A percentile compares a stretch with the other conserved stretches of the same genome.
These are phyloP conservation scores for Sporobolomyces roseus DNA, from an alignment of 768 basidiomycete genomes.

Conservation along the genomic window DNA sequence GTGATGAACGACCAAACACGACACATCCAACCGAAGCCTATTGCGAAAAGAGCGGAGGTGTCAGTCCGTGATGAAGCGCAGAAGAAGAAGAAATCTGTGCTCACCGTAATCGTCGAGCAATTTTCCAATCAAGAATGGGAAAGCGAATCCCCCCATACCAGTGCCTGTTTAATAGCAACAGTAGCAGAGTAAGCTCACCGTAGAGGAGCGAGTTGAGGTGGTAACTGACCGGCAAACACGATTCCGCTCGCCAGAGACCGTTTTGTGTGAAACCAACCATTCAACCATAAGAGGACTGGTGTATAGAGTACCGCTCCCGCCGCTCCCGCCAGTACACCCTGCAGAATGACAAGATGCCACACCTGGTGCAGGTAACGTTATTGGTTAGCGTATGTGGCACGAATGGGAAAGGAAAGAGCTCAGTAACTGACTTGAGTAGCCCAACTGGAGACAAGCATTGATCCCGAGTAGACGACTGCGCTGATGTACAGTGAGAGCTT, in stretches of 20 bases:
- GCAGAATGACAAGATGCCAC: conserved; percentile 36
- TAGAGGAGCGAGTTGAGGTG: no score
- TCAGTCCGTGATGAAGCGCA: not conserved
- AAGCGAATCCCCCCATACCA: no score
- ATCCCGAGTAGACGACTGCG: conserved; percentile 3
- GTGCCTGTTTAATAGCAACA: no score
- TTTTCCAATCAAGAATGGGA: conserved; percentile 19
- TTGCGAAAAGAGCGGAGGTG: not conserved
- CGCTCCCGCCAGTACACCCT: conserved; percentile 24
- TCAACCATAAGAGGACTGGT: conserved; percentile 31
- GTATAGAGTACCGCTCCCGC: conserved; percentile 25
- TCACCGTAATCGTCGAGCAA: conserved; percentile 18
- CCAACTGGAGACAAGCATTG: conserved; percentile 30
- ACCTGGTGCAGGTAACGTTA: not conserved
- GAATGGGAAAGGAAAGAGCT: not conserved
- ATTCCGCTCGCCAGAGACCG: no score
- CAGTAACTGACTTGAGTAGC: conserved; percentile 12
- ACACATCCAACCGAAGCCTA: conserved; percentile 33
- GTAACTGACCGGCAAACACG: no score
- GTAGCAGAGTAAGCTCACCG: no score
- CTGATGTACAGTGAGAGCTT: conserved; percentile 4
- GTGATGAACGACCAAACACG: conserved; percentile 35
- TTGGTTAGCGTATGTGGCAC: no score
- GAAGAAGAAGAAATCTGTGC: not conserved
- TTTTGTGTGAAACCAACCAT: conserved; percentile 23